Evolutionary conservation across 2,329 filamentous ascomycete species (phyloP).

Genomic region (Ceratocystis destructans): DNA sequence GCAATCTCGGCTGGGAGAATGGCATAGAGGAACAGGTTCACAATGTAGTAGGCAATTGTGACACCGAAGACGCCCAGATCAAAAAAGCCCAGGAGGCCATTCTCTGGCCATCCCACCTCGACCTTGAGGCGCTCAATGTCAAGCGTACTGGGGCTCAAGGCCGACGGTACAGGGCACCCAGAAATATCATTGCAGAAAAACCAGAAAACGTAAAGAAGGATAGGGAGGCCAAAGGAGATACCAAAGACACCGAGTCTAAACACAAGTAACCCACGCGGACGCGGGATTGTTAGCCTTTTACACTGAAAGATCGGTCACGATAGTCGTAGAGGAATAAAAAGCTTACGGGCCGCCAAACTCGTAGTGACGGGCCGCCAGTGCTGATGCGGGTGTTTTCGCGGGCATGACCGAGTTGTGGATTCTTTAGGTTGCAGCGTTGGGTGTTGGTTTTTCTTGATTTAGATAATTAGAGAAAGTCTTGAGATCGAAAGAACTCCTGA

Average conservation of each 20-base stretch:
- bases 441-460: neutral
- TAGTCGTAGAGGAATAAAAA: neutral
- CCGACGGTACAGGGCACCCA: constrained; percentile 75
- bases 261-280: neutral
- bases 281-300: neutral
- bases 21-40: constrained; percentile 61
- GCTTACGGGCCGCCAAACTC: constrained; percentile 41
- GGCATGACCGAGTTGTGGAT: constrained; percentile 3
- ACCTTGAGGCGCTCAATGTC: constrained; percentile 58
- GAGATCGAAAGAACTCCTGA: neutral
- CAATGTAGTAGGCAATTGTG: constrained; percentile 61
- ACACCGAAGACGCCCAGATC: constrained; percentile 57
- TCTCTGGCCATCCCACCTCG: constrained; percentile 67
- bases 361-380: constrained; percentile 31
- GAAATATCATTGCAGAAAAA: constrained; percentile 88
- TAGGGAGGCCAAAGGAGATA: constrained; percentile 68
- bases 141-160: constrained; percentile 58
- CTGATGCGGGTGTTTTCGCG: constrained; percentile 21
- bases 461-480: neutral
- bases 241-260: constrained; percentile 57
- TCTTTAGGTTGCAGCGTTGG: neutral
- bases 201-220: constrained; percentile 63
- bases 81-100: constrained; percentile 56
- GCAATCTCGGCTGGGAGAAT: constrained; percentile 60
- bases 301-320: neutral